phyloP scores from a whole-genome alignment of 139 green algal genomes.

The Tetradesmus lagerheimii region DNA sequence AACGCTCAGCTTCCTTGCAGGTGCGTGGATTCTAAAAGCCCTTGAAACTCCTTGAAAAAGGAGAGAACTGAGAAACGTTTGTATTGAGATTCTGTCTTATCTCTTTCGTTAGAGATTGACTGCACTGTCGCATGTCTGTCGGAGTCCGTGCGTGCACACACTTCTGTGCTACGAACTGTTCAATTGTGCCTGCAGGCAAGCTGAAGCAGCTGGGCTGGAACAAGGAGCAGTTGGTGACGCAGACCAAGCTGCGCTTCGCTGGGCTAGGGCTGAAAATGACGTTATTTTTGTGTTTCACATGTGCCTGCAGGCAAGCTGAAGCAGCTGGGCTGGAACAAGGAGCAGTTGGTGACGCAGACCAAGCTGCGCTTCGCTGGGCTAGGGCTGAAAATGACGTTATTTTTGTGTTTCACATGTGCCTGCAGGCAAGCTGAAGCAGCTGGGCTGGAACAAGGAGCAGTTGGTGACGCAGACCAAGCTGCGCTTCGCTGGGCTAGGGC shows the following conservation, averaged over 20 bases:
- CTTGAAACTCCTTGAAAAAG: too few relatives aligned
- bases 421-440: conserved; percentile 45
- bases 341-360: neutral
- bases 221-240: neutral
- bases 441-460: too few relatives aligned
- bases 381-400: neutral
- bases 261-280: too few relatives aligned
- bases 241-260: neutral
- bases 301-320: conserved; percentile 24
- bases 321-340: conserved; percentile 10
- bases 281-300: neutral
- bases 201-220: neutral
- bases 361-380: neutral
- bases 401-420: conserved; percentile 32
- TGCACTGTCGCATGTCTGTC: too few relatives aligned
- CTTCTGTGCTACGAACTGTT: too few relatives aligned
- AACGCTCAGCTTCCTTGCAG: conserved; percentile 41
- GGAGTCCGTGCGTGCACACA: too few relatives aligned
- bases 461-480: neutral
- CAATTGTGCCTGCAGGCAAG: conserved; percentile 6
- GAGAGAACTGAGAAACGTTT: too few relatives aligned
- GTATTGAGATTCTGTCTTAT: too few relatives aligned
- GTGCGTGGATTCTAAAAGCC: too few relatives aligned
- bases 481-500: too few relatives aligned
- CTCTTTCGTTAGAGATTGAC: too few relatives aligned